A percentile compares a stretch with the other conserved stretches of the same genome.
Evolutionary conservation across 495 filamentous ascomycete species (phyloP).

Genomic region (Xylona heveae): DNA sequence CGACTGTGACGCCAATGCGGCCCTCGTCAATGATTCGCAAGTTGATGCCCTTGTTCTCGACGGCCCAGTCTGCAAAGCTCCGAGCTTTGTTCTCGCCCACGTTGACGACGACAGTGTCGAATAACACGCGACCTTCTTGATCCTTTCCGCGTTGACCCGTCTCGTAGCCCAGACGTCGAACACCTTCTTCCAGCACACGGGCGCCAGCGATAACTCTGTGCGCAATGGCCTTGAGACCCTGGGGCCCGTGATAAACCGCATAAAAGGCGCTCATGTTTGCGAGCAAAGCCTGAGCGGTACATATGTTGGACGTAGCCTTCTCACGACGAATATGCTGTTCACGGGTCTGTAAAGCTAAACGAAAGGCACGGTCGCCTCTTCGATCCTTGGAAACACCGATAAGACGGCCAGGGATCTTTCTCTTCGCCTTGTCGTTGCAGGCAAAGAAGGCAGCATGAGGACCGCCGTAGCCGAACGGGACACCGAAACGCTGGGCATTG

Average conservation of each 20-base stretch:
- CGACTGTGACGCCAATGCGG: constrained; percentile 46
- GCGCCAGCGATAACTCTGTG: constrained; percentile 52
- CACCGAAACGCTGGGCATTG: constrained; percentile 84
- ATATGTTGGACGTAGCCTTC: constrained; percentile 98
- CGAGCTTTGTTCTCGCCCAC: constrained; percentile 25
- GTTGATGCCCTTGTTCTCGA: constrained; percentile 32
- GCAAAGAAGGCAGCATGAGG: constrained; percentile 97
- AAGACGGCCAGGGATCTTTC: constrained; percentile 86
- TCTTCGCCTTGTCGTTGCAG: constrained; percentile 76
- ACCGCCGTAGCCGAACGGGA: constrained; percentile 85
- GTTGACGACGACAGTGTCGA: constrained; percentile 66
- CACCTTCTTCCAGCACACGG: constrained; percentile 41
- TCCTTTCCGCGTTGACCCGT: constrained; percentile 33
- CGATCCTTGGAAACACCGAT: constrained; percentile 89
- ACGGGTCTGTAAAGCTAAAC: constrained; percentile 79
- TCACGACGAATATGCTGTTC: constrained; percentile 96
- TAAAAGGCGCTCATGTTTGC: constrained; percentile 98
- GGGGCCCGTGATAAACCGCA: constrained; percentile 88
- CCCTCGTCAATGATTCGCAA: constrained; percentile 36
- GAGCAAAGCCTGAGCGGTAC: constrained; percentile 84
- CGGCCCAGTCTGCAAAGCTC: constrained; percentile 28
- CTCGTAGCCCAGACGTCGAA: constrained; percentile 42
- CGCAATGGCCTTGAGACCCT: constrained; percentile 70
- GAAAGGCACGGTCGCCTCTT: constrained; percentile 61
- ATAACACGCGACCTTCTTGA: constrained; percentile 33